Base-by-base conservation (phyloP, 345 rosid genomes). In the Ceriops zippeliana region DNA sequence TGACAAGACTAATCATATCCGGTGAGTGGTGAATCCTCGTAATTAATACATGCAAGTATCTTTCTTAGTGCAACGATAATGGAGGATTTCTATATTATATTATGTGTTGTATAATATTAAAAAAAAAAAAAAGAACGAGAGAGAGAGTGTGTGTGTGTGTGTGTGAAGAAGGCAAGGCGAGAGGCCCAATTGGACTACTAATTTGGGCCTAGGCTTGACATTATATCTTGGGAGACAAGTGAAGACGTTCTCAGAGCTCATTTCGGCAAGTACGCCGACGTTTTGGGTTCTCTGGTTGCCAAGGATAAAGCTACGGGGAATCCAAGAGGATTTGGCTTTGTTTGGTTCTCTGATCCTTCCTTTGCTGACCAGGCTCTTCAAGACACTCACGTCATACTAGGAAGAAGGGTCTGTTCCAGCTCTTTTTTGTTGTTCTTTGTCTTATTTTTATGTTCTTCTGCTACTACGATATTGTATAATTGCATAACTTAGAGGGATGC, bases 311-410 rank as follows among this genome's bases (percentile, higher is more conserved):
- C 1, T 58, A 77, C 90, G 52, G 69, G 79, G 57, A 65, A 17
- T 17, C 75, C 96, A 1, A 86, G 89, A 71, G 86, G 95, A 0
- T 87, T 88, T 80, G 98, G 86, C 2, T 93, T 90, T 76, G 91
- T 93, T 70, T 79, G 78, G 70, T 87, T 89, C 69, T 78, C 83
- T 7, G 86, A 87, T 66, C 68, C 80, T 46, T 68, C 66, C 54
- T 79, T 79, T 16, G 93, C 84, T 20, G 84, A 71, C 24, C 79
- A 72, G 38, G 97, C 97, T 21, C 88, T 90, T 58, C 62, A 65
- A 61, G 90, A 76, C 21, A 68, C 76, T 63, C 98, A 90, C 70
- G 67, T 79, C 49, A 86, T 92, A n/a, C 80, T 76, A 2, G 98
- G 96, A 58, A 86, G 87, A 77, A 66, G 80, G 82, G 96, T 92